phyloP scores from a whole-genome alignment of 2,329 filamentous ascomycete genomes.

The Beauveria scarabaeidicola region DNA sequence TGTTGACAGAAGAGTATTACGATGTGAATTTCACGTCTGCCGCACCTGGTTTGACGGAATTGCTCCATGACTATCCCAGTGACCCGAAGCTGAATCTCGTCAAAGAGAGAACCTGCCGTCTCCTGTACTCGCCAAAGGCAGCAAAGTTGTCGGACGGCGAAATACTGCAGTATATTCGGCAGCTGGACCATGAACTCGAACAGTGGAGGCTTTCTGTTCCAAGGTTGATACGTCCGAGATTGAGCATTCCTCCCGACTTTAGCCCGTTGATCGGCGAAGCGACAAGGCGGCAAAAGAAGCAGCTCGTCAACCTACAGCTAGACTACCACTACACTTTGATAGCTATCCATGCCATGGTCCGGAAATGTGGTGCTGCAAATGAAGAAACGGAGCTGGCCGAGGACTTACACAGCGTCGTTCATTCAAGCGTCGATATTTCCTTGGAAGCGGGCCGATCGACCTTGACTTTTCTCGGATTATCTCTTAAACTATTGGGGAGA shows the following conservation, averaged over 20 bases:
- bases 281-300: neutral
- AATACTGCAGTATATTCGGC: constrained; percentile 19
- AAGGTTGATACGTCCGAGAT: constrained; percentile 5
- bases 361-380: constrained; percentile 12
- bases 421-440: constrained; percentile 18
- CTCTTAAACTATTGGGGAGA: neutral
- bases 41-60: neutral
- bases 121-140: constrained; percentile 16
- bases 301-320: constrained; percentile 12
- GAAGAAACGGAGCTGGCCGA: constrained; percentile 12
- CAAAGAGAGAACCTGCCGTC: constrained; percentile 16
- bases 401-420: constrained; percentile 17
- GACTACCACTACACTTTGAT: constrained; percentile 16
- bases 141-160: constrained; percentile 18
- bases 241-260: neutral
- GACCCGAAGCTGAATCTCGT: constrained; percentile 13
- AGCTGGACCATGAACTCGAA: constrained; percentile 25
- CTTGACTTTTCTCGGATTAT: constrained; percentile 9
- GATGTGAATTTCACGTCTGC: constrained; percentile 37
- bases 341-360: constrained; percentile 15
- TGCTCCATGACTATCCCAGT: neutral
- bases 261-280: neutral
- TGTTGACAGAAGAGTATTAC: constrained; percentile 37
- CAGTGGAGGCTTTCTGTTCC: constrained; percentile 22
- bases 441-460: constrained; percentile 18